phyloP scores from a whole-genome alignment of 2,329 filamentous ascomycete species.

The Xylaria sp. region DNA sequence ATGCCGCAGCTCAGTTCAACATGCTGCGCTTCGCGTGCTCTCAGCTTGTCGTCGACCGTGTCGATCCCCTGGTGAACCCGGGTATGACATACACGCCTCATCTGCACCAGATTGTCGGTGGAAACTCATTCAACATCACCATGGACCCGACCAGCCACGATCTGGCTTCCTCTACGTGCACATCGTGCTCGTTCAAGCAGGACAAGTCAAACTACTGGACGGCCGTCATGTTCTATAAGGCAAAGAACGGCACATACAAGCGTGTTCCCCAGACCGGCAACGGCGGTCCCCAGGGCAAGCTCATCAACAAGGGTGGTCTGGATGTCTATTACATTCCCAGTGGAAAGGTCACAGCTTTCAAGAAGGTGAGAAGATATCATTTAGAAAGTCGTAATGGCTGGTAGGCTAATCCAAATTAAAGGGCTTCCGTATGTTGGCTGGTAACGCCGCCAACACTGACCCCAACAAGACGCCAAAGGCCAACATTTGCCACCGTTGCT shows the following conservation, averaged over 20 bases:
- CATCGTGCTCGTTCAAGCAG: slow-evolving; percentile 56
- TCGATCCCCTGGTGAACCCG: slow-evolving; percentile 59
- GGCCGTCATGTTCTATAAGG: slow-evolving; percentile 58
- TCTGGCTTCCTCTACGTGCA: slow-evolving; percentile 54
- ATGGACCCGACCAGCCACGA: slow-evolving; percentile 54
- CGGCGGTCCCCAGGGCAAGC: slow-evolving; percentile 56
- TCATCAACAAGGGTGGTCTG: slow-evolving; percentile 57
- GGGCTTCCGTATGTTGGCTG: slow-evolving; percentile 61
- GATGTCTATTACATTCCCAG: slow-evolving; percentile 59
- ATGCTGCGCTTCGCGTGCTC: slow-evolving; percentile 61
- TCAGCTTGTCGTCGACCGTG: slow-evolving; percentile 59
- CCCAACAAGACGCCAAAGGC: slow-evolving; percentile 51
- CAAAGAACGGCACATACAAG: slow-evolving; percentile 56
- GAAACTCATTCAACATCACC: slow-evolving; percentile 57
- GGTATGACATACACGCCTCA: slow-evolving; percentile 58
- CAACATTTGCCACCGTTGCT: slow-evolving; percentile 60
- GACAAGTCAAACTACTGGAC: slow-evolving; percentile 61
- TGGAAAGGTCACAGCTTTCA: slow-evolving; percentile 56
- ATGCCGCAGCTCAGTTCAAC: slow-evolving; percentile 50
- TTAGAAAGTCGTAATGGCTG: background rate
- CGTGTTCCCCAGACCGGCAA: slow-evolving; percentile 58
- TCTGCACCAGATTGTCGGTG: slow-evolving; percentile 59
- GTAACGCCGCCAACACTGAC: slow-evolving; percentile 56
- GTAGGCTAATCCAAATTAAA: slow-evolving; percentile 35
- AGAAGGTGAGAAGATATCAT: slow-evolving; percentile 46